phyloP scores from a whole-genome alignment of 2,329 filamentous ascomycete species.

The Polychaeton citri region DNA sequence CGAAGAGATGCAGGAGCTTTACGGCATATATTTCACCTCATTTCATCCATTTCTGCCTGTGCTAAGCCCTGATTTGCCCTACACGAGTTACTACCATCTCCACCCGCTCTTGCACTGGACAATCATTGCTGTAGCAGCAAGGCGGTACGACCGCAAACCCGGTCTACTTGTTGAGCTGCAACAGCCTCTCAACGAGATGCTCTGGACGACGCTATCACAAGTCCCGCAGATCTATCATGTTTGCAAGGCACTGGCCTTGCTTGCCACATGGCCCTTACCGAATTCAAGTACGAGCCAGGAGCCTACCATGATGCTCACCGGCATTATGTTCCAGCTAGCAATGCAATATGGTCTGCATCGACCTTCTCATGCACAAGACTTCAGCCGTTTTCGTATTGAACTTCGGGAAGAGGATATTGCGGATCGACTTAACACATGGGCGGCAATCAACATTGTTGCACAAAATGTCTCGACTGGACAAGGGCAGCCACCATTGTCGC shows the following conservation, averaged over 20 bases:
- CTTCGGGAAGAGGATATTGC: constrained; percentile 67
- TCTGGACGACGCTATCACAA: constrained; percentile 66
- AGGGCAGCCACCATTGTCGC: constrained; percentile 52
- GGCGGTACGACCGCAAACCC: constrained; percentile 52
- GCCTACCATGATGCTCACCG: constrained; percentile 67
- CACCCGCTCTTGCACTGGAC: constrained; percentile 78
- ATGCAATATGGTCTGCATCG: constrained; percentile 73
- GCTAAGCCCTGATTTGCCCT: constrained; percentile 51
- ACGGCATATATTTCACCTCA: constrained; percentile 59
- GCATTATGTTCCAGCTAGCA: constrained; percentile 77
- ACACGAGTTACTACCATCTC: constrained; percentile 54
- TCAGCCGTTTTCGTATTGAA: constrained; percentile 53
- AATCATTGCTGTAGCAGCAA: constrained; percentile 60
- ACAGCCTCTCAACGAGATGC: constrained; percentile 50
- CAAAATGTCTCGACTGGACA: constrained; percentile 72
- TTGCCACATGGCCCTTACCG: constrained; percentile 72
- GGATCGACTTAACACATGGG: constrained; percentile 70
- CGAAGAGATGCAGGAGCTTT: constrained; percentile 40
- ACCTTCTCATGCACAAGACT: constrained; percentile 71
- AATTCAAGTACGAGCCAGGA: constrained; percentile 71
- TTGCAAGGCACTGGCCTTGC: constrained; percentile 65
- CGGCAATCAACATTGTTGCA: constrained; percentile 71
- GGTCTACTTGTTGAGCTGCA: constrained; percentile 55
- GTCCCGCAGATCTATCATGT: constrained; percentile 69
- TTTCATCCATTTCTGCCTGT: constrained; percentile 72